These are phyloP conservation scores for Sicyos baderoa DNA, from an alignment of 306 rosid genomes.

Conservation along the genomic window DNA sequence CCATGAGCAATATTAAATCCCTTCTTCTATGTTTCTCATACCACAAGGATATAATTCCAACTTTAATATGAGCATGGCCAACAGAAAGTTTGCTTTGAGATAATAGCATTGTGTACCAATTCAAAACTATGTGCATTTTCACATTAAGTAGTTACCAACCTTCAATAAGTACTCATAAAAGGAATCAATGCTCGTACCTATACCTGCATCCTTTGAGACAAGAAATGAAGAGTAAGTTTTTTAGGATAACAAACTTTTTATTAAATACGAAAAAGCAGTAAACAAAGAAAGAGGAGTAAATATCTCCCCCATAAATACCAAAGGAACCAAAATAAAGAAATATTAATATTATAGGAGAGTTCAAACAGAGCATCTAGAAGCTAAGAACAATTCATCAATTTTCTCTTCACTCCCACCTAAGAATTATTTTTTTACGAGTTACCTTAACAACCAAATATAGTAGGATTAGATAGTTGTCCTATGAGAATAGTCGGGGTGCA, in stretches of 20 bases:
- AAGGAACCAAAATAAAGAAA: neutral
- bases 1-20: neutral
- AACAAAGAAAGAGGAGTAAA: neutral
- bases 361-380: neutral
- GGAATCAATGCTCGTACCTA: constrained; percentile 97
- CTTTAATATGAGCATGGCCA: neutral
- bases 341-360: neutral
- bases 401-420: neutral
- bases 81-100: neutral
- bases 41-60: neutral
- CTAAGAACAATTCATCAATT: neutral
- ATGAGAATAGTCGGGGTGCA: too few species aligned
- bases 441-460: too few species aligned
- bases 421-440: too few species aligned
- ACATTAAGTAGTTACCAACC: constrained; percentile 45
- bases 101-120: neutral
- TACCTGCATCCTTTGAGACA: constrained; percentile 87
- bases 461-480: too few species aligned
- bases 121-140: neutral
- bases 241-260: neutral
- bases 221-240: constrained; percentile 17
- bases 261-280: neutral
- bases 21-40: neutral
- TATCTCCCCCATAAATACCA: neutral
- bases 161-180: constrained; percentile 88